These are phyloP conservation scores for Polychaeton citri DNA, from an alignment of 2,329 filamentous ascomycete genomes.

Conservation along the genomic window DNA sequence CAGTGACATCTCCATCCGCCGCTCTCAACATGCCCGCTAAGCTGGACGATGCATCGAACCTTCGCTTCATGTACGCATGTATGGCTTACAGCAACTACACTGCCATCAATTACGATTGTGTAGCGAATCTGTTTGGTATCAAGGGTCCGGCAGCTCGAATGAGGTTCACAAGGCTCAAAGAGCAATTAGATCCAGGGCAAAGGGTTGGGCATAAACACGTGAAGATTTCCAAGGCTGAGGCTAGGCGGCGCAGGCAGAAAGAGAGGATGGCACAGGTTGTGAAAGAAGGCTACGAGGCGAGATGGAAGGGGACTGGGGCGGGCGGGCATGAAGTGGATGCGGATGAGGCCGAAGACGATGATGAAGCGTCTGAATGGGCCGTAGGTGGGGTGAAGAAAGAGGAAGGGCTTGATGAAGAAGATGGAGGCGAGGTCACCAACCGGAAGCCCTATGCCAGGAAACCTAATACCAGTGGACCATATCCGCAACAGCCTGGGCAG, in stretches of 20 bases:
- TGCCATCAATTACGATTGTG: conserved; percentile 6
- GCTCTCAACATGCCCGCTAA: conserved; percentile 8
- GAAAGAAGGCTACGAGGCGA: background rate
- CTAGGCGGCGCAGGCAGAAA: background rate
- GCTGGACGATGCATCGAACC: conserved; percentile 6
- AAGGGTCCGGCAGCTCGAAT: conserved; percentile 8
- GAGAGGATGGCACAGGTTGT: conserved; percentile 2
- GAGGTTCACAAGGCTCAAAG: conserved; percentile 5
- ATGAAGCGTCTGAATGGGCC: background rate
- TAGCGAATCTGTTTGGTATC: conserved; percentile 7
- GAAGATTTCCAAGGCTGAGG: background rate
- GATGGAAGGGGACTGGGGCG: too few relatives aligned
- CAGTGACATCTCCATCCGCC: too few relatives aligned
- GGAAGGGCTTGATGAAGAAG: too few relatives aligned
- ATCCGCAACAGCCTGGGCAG: too few relatives aligned
- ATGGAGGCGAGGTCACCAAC: too few relatives aligned
- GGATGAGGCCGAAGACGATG: conserved; percentile 3
- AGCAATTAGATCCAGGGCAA: conserved; percentile 2
- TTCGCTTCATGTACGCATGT: conserved; percentile 8
- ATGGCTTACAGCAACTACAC: conserved; percentile 5
- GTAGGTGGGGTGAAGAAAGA: conserved; percentile 2
- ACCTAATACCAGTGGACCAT: too few relatives aligned
- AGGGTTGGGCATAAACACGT: background rate
- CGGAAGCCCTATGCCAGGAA: too few relatives aligned
- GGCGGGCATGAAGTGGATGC: background rate